Base-by-base conservation (phyloP, 2,329 filamentous ascomycete genomes). In the Cyanodermella asteris region DNA sequence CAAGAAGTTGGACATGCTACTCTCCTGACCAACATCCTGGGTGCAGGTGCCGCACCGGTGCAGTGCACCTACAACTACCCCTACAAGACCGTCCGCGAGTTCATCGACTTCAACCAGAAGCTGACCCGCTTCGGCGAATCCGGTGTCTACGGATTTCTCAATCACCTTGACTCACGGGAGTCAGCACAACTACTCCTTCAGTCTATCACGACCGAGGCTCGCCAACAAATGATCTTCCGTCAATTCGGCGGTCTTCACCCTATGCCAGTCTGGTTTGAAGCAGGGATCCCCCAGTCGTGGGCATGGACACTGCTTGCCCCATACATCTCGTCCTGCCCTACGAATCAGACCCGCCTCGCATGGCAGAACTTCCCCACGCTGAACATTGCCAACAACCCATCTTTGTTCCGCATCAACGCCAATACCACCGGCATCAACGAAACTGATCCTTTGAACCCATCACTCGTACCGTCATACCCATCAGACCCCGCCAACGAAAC, bases 31-130 rank as follows among this genome's bases (percentile, higher is more conserved):
- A 81, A 82, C 50, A 75, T 87, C 49, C 65, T 87, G 2, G 77
- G 78, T 7, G 20, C 30, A 16, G 46, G 57, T 1, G 45, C 64
- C 30, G 72, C 77, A 0, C 74, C 76, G 1, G 57, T 59, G 26
- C 72, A 80, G 43, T 87, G 77, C 53, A 70, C 61, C 1, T 90
- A 90, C 55, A 68, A 80, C 51, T 87, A 87, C 42, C 77, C 77
- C 2, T 76, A 67, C 41, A 64, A 53, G 28, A 81, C 65, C 16
- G 68, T 84, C 1, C 63, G 59, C 27, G 76, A 87, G 46, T 84
- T 67, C 41, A 56, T 87, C 38, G 77, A 87, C 52, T 87, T 87
- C 51, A 71, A 65, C 46, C 75, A 84, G 50, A 81, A 81, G 48
- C 50, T 87, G n/a, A 87, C 78, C 1, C 70, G 75, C 17, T 80